A percentile compares a stretch with the other conserved stretches of the same genome.
Evolutionary conservation across 2,329 filamentous ascomycete genomes (phyloP).

Genomic region (Curvularia lunata): DNA sequence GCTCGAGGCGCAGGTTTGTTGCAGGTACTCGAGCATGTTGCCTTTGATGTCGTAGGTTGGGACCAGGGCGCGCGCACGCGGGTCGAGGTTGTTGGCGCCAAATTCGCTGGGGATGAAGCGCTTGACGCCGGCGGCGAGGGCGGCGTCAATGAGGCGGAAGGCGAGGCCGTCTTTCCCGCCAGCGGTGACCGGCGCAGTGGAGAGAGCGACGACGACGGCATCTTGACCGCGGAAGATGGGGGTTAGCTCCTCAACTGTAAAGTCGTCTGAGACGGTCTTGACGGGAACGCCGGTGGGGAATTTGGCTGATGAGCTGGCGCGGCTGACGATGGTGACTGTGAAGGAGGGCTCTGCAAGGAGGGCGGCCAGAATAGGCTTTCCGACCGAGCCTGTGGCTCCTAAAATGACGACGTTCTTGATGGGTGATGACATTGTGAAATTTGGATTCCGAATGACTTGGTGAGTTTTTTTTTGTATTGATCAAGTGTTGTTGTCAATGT

Average conservation of each 20-base stretch:
- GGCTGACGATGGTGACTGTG: constrained; percentile 43
- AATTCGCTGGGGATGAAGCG: constrained; percentile 52
- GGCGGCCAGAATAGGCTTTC: constrained; percentile 36
- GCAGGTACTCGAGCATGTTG: constrained; percentile 45
- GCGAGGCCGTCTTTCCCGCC: constrained; percentile 25
- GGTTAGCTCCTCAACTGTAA: constrained; percentile 35
- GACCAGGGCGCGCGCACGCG: constrained; percentile 32
- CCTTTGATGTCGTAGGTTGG: constrained; percentile 50
- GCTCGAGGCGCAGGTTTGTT: constrained; percentile 26
- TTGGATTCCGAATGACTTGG: not conserved
- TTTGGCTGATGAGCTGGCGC: constrained; percentile 32
- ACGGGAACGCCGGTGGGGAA: constrained; percentile 35
- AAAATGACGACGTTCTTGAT: constrained; percentile 41
- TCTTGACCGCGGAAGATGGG: constrained; percentile 46
- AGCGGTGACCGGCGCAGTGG: constrained; percentile 30
- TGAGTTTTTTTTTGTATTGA: not conserved
- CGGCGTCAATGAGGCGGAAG: constrained; percentile 48
- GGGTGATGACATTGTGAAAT: constrained; percentile 8
- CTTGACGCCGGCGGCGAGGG: constrained; percentile 49
- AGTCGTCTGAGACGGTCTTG: constrained; percentile 36
- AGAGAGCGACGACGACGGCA: constrained; percentile 47
- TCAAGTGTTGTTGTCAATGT: not conserved
- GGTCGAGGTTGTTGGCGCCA: constrained; percentile 48
- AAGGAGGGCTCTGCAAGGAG: constrained; percentile 44
- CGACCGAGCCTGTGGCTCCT: constrained; percentile 34